A percentile compares a stretch with the other conserved stretches of the same genome.
phyloP scores from a whole-genome alignment of 495 filamentous ascomycete genomes.

The Evernia prunastri region DNA sequence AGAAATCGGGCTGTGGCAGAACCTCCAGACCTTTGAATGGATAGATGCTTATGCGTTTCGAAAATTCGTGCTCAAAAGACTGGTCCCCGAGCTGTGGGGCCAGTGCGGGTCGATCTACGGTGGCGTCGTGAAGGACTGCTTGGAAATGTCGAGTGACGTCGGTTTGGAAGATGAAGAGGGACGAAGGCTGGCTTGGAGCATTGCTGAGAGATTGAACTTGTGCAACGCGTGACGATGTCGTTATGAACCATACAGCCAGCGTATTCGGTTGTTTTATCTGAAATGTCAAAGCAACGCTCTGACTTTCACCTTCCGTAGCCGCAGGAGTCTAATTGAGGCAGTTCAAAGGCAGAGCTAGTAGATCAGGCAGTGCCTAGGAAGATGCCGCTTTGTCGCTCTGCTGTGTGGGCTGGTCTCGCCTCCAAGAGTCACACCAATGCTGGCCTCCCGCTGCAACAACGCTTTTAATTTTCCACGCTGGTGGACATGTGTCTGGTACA shows the following conservation, averaged over 20 bases:
- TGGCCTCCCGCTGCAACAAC: too few species aligned
- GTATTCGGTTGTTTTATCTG: too few species aligned
- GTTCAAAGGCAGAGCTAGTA: too few species aligned
- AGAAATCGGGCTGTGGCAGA: background rate
- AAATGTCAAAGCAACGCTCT: too few species aligned
- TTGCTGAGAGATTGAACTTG: background rate
- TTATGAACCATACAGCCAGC: background rate
- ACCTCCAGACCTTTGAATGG: background rate
- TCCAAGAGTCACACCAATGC: too few species aligned
- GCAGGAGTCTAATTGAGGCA: too few species aligned
- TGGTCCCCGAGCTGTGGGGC: slow-evolving; percentile 2
- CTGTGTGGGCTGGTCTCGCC: too few species aligned
- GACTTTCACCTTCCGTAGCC: too few species aligned
- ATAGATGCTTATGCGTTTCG: background rate
- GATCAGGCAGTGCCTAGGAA: too few species aligned
- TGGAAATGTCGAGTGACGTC: background rate
- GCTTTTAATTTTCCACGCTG: too few species aligned
- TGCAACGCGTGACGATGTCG: background rate
- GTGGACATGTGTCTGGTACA: too few species aligned
- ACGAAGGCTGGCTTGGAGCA: background rate
- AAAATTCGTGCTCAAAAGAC: background rate
- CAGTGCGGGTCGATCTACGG: background rate
- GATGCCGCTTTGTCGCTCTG: too few species aligned
- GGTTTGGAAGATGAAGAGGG: slow-evolving; percentile 1
- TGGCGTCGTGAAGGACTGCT: background rate